These are phyloP conservation scores for Ustilago lituana DNA, from an alignment of 1,284 basidiomycete species.

Conservation along the genomic window DNA sequence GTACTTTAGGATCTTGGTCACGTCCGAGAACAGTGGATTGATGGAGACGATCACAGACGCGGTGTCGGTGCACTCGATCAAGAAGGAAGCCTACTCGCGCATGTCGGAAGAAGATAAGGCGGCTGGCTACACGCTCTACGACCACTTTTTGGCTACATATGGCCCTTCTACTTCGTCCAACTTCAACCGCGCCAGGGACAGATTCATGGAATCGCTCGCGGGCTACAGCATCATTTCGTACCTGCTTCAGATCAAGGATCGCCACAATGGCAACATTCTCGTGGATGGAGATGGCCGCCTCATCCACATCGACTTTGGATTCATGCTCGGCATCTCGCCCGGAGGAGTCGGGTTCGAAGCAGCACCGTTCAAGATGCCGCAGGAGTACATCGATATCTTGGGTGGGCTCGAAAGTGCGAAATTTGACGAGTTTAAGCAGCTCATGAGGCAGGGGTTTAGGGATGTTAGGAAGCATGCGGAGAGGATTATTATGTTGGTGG, in stretches of 20 bases:
- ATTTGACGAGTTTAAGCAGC: conserved; percentile 83
- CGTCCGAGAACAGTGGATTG: conserved; percentile 88
- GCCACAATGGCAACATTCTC: conserved; percentile 98
- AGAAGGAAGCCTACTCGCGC: conserved; percentile 95
- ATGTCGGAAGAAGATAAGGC: conserved; percentile 72
- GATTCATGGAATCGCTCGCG: conserved; percentile 91
- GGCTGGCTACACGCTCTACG: conserved; percentile 58
- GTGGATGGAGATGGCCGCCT: conserved; percentile 93
- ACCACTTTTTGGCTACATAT: conserved; percentile 62
- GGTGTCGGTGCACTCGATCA: conserved; percentile 98
- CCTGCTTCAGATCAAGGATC: conserved; percentile 96
- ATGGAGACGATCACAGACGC: conserved; percentile 78
- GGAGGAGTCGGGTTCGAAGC: conserved; percentile 96
- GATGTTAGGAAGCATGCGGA: conserved; percentile 95
- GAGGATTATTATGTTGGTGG: conserved; percentile 92
- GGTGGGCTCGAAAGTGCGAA: conserved; percentile 83
- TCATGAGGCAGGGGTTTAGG: conserved; percentile 93
- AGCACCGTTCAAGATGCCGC: conserved; percentile 95
- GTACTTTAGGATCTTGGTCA: conserved; percentile 85
- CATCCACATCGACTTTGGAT: conserved; percentile 96
- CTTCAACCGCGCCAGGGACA: conserved; percentile 74
- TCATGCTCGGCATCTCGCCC: conserved; percentile 89
- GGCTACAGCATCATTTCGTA: conserved; percentile 91
- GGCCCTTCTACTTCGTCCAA: conserved; percentile 52
- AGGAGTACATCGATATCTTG: conserved; percentile 94